These are phyloP conservation scores for Verticillium zaregamsianum DNA, from an alignment of 2,329 filamentous ascomycete genomes.

Conservation along the genomic window DNA sequence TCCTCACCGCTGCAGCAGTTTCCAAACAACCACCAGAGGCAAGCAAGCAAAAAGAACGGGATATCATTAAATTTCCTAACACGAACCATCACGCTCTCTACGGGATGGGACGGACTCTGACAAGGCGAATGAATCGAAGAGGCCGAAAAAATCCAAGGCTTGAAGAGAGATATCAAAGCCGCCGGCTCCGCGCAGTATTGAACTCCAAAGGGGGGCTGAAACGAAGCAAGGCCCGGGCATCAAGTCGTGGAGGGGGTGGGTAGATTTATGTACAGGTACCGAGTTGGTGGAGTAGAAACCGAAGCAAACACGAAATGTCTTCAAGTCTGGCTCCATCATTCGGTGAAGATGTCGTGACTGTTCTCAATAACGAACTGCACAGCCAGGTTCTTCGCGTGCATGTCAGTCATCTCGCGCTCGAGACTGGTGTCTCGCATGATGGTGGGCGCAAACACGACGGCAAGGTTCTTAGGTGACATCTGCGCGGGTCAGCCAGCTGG, in stretches of 20 bases:
- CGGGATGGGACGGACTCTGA: background rate
- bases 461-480: conserved; percentile 96
- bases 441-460: conserved; percentile 95
- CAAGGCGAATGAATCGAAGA: background rate
- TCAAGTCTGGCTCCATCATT: conserved; percentile 18
- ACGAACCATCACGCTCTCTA: conserved; percentile 2
- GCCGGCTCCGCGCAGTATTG: background rate
- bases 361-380: conserved; percentile 94
- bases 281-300: background rate
- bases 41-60: background rate
- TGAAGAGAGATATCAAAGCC: background rate
- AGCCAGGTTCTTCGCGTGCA: conserved; percentile 86
- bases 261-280: background rate
- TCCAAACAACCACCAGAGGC: background rate
- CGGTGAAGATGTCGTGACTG: conserved; percentile 73
- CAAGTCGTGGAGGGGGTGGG: background rate
- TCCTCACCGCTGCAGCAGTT: background rate
- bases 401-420: conserved; percentile 93
- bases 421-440: conserved; percentile 91
- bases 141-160: background rate
- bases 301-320: background rate
- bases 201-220: background rate
- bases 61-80: conserved; percentile 14
- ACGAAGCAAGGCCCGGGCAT: background rate
- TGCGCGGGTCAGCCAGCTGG: conserved; percentile 28